These are phyloP conservation scores for Tolypocladium ophioglossoides DNA, from an alignment of 2,329 filamentous ascomycete genomes.

Conservation along the genomic window DNA sequence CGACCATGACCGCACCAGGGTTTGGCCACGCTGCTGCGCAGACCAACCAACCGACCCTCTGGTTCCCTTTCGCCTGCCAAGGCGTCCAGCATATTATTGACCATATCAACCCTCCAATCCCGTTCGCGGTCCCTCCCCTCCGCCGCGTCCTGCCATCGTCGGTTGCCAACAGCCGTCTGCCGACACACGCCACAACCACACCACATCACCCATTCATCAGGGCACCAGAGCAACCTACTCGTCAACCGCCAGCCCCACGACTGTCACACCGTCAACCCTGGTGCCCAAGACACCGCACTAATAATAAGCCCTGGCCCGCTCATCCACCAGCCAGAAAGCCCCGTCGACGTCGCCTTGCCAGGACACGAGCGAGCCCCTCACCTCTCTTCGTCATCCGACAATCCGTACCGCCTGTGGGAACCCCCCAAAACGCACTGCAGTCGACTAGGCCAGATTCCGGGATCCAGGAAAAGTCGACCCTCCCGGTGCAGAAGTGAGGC, in stretches of 20 bases:
- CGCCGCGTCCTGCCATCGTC: background rate
- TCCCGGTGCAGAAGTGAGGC: background rate
- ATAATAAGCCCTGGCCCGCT: background rate
- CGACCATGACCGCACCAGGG: background rate
- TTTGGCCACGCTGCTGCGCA: background rate
- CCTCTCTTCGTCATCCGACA: background rate
- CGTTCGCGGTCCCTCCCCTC: too few relatives aligned
- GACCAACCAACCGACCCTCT: background rate
- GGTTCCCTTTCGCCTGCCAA: background rate
- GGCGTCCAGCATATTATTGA: background rate
- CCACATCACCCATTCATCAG: background rate
- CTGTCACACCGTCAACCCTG: background rate
- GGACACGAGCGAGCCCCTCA: background rate
- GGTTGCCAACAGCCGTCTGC: background rate
- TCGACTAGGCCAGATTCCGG: constrained; percentile 1
- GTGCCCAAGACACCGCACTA: background rate
- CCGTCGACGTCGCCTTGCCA: background rate
- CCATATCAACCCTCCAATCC: background rate
- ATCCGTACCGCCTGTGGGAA: background rate
- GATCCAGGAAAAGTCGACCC: background rate
- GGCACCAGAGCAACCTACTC: background rate
- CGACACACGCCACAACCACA: background rate
- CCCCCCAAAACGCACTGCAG: background rate
- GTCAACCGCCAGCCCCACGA: background rate
- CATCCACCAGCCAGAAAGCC: background rate